Evolutionary conservation across 202 grass and related monocot genomes (phyloP).

Genomic region (Cymbopogon flexuosus): DNA sequence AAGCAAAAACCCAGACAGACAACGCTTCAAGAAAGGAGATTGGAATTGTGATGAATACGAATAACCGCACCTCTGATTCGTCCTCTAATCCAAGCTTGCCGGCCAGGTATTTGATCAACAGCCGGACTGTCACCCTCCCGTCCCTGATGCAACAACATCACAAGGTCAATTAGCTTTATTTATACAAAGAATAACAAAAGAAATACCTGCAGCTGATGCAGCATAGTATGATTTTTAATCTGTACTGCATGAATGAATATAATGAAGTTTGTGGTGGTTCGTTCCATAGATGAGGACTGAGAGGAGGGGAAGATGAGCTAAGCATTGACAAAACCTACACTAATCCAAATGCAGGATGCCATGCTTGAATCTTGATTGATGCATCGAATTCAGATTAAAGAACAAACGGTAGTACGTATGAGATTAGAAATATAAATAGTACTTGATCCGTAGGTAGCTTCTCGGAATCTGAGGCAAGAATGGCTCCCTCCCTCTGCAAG

Average conservation of each 20-base stretch:
- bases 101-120: slow-evolving; percentile 79
- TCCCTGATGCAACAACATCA: slow-evolving; percentile 45
- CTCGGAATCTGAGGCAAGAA: slow-evolving; percentile 96
- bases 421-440: not conserved
- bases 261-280: not conserved
- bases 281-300: not conserved
- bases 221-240: not conserved
- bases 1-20: not conserved
- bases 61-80: slow-evolving; percentile 65
- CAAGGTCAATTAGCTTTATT: not conserved
- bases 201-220: not conserved
- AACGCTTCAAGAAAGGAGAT: slow-evolving; percentile 16
- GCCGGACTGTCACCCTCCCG: slow-evolving; percentile 55
- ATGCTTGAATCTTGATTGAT: not conserved
- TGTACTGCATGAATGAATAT: not conserved
- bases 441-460: slow-evolving; percentile 90
- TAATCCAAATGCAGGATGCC: slow-evolving; percentile 30
- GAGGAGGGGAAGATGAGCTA: not conserved
- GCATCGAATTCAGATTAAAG: slow-evolving; percentile 2
- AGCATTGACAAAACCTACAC: not conserved
- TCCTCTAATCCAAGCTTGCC: slow-evolving; percentile 65
- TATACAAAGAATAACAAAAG: not conserved
- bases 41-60: not conserved
- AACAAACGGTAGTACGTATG: not conserved
- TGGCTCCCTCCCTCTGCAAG: slow-evolving; percentile 71